Conservation (phyloP, 257 asterid species). For the Gynochthodes officinalis region DNA sequence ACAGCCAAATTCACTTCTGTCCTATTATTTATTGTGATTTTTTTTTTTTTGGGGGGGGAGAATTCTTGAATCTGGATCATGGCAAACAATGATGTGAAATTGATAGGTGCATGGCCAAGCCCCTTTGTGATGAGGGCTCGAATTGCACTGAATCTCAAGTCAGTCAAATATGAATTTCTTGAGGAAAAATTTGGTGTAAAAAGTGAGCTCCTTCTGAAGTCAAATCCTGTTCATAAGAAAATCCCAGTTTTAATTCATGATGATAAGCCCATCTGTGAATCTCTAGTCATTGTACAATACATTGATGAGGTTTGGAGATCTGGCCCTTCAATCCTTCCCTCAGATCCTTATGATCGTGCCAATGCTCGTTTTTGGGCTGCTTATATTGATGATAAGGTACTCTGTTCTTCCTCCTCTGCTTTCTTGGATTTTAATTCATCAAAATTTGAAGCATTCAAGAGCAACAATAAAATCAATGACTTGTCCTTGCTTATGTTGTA, state of each 20-base stretch:
- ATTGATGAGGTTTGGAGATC: constrained; percentile 44
- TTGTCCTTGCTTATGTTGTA: too few relatives aligned
- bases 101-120: constrained; percentile 45
- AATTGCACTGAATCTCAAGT: constrained; percentile 47
- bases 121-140: constrained; percentile 34
- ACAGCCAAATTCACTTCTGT: background rate
- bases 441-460: too few relatives aligned
- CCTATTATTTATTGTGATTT: background rate
- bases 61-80: background rate
- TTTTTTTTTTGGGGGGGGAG: background rate
- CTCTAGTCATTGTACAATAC: constrained; percentile 44
- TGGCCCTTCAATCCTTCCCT: constrained; percentile 42
- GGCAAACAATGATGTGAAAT: constrained; percentile 15
- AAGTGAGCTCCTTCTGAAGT: constrained; percentile 38
- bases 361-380: constrained; percentile 43
- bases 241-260: constrained; percentile 50
- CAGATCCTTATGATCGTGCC: constrained; percentile 45
- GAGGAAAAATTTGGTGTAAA: constrained; percentile 26
- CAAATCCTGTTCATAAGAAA: constrained; percentile 43
- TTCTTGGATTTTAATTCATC: too few relatives aligned
- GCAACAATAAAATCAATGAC: too few relatives aligned
- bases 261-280: constrained; percentile 37
- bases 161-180: constrained; percentile 26
- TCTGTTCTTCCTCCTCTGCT: background rate
- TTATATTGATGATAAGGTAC: constrained; percentile 24